A percentile compares a stretch with the other conserved stretches of the same genome.
Evolutionary conservation across 345 rosid species (phyloP).

Genomic region (Hypericum perforatum): DNA sequence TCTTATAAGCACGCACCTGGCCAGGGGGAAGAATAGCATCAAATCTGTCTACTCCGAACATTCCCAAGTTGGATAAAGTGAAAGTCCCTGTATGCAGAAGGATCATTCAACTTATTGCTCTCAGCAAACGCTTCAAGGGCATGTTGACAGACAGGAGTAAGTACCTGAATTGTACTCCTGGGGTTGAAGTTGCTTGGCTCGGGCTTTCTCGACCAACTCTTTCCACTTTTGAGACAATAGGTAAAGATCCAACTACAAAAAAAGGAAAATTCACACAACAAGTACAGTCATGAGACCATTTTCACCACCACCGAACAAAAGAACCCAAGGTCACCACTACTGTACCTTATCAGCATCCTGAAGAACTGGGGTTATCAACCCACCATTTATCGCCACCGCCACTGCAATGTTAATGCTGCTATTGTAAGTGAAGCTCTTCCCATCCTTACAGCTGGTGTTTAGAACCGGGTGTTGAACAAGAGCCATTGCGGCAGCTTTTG

Average conservation of each 20-base stretch:
- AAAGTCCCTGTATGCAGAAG: constrained; percentile 59
- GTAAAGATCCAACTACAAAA: constrained; percentile 72
- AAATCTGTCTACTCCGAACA: constrained; percentile 94
- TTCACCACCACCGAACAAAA: background rate
- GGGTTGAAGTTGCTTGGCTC: constrained; percentile 85
- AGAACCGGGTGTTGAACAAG: constrained; percentile 89
- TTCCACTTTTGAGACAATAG: constrained; percentile 88
- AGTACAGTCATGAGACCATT: constrained; percentile 4
- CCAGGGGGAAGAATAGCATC: constrained; percentile 99
- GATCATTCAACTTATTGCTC: background rate
- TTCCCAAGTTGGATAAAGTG: constrained; percentile 85
- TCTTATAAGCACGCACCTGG: constrained; percentile 43
- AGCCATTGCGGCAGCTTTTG: constrained; percentile 95
- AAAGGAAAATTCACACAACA: constrained; percentile 10
- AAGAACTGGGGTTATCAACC: constrained; percentile 92
- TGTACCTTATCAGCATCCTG: constrained; percentile 89
- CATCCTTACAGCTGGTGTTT: constrained; percentile 79
- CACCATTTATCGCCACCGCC: constrained; percentile 91
- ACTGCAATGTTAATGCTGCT: constrained; percentile 72
- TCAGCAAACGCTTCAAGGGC: background rate
- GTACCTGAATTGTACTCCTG: constrained; percentile 89
- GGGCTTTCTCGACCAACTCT: constrained; percentile 86
- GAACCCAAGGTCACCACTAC: background rate
- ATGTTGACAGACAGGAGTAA: background rate
- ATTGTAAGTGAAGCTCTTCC: constrained; percentile 70